A percentile compares a stretch with the other conserved stretches of the same genome.
Conservation (phyloP, 495 filamentous ascomycete genomes). For the Hypoxylon subgilvum region DNA sequence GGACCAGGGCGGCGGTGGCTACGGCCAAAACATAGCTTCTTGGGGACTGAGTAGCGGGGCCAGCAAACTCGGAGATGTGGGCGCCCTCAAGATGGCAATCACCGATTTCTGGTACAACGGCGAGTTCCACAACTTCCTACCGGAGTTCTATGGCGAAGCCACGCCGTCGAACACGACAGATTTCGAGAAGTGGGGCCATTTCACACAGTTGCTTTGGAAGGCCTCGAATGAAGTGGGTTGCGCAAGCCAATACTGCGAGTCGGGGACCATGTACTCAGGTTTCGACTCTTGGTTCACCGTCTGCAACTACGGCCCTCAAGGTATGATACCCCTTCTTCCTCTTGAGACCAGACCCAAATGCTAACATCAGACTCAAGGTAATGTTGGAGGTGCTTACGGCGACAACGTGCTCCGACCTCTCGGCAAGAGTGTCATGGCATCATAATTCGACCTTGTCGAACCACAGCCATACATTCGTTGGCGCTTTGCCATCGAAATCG, state of each 20-base stretch:
- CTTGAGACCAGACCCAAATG: not conserved
- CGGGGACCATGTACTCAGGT: slow-evolving; percentile 51
- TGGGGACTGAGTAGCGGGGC: slow-evolving; percentile 43
- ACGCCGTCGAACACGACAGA: slow-evolving; percentile 62
- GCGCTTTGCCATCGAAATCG: slow-evolving; percentile 22
- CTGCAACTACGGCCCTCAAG: slow-evolving; percentile 84
- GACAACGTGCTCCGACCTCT: slow-evolving; percentile 65
- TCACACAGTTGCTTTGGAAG: slow-evolving; percentile 91
- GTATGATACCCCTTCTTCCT: slow-evolving; percentile 48
- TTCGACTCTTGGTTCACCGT: slow-evolving; percentile 68
- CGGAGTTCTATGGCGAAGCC: slow-evolving; percentile 45
- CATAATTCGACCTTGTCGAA: slow-evolving; percentile 28
- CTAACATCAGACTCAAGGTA: slow-evolving; percentile 59
- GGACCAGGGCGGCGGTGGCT: slow-evolving; percentile 63
- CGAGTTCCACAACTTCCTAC: slow-evolving; percentile 61
- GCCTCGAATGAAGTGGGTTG: slow-evolving; percentile 74
- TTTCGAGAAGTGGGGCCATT: slow-evolving; percentile 81
- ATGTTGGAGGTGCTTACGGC: slow-evolving; percentile 69
- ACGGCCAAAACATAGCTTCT: slow-evolving; percentile 84
- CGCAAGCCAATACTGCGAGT: slow-evolving; percentile 59
- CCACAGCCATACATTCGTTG: slow-evolving; percentile 15
- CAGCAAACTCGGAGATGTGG: slow-evolving; percentile 39
- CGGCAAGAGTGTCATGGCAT: slow-evolving; percentile 41
- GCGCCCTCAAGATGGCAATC: slow-evolving; percentile 66
- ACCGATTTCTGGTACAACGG: slow-evolving; percentile 84